These are phyloP conservation scores for Komagataella mondaviorum DNA, from an alignment of 805 yeast species.

Conservation along the genomic window DNA sequence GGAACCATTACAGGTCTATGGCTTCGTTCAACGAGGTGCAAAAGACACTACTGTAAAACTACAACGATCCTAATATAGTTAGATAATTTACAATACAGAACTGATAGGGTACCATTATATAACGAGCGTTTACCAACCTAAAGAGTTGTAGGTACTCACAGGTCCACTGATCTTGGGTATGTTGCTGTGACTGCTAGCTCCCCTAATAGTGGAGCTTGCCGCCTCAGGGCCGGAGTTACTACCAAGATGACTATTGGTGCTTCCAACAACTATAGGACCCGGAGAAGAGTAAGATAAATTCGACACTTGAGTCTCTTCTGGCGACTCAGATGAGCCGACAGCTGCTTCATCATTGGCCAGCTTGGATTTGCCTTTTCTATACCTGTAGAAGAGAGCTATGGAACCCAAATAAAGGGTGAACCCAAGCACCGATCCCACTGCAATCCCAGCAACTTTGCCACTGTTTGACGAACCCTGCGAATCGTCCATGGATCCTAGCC, in stretches of 20 bases:
- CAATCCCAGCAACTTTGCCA: conserved; percentile 57
- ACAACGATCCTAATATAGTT: not conserved
- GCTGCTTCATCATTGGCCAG: conserved; percentile 3
- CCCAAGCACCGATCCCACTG: conserved; percentile 76
- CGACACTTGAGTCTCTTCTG: conserved; percentile 5
- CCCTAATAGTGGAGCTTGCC: conserved; percentile 3
- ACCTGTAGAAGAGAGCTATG: conserved; percentile 39
- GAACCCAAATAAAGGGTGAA: conserved; percentile 49
- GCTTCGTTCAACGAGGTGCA: not conserved
- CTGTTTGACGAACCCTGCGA: conserved; percentile 7
- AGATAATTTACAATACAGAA: not conserved
- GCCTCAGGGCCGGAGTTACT: conserved; percentile 1
- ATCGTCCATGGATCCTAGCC: conserved; percentile 16
- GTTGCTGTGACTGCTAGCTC: conserved; percentile 8
- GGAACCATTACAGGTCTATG: not conserved
- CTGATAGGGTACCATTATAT: not conserved
- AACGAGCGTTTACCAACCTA: conserved; percentile 42
- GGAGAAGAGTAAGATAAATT: conserved; percentile 5
- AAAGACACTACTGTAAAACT: not conserved
- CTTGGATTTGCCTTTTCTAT: conserved; percentile 16
- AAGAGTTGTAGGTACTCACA: conserved; percentile 54
- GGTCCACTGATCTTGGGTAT: conserved; percentile 50
- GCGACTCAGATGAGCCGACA: conserved; percentile 4
- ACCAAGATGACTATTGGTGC: conserved; percentile 1
- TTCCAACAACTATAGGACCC: conserved; percentile 1